Percentiles rank a stretch among this genome's conserved stretches.
Conservation (phyloP, 2,329 filamentous ascomycete genomes). For the Colletotrichum gigasporum region DNA sequence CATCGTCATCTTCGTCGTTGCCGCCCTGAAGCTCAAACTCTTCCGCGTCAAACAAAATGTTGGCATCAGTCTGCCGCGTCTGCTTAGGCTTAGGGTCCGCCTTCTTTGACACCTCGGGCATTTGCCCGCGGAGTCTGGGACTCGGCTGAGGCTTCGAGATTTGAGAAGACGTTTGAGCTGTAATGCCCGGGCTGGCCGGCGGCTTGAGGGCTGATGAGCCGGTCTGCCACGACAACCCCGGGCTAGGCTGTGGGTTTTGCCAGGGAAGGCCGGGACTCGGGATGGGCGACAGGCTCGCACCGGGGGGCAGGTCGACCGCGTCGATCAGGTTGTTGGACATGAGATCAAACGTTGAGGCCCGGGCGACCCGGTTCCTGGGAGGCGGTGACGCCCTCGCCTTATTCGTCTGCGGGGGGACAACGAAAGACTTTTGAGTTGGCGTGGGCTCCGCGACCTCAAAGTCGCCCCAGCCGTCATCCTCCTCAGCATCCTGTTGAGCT, state of each 20-base stretch:
- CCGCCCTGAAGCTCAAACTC: conserved; percentile 56
- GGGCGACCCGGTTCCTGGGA: conserved; percentile 44
- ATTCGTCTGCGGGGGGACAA: conserved; percentile 17
- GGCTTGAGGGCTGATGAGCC: not conserved
- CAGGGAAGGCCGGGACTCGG: conserved; percentile 19
- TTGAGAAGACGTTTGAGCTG: conserved; percentile 4
- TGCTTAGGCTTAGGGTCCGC: conserved; percentile 1
- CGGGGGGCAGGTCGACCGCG: conserved; percentile 36
- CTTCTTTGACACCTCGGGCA: not conserved
- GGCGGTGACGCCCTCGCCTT: conserved; percentile 33
- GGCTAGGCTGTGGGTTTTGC: not conserved
- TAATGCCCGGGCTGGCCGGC: not conserved
- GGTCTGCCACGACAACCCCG: conserved; percentile 3
- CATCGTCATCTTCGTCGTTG: conserved; percentile 56
- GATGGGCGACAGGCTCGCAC: conserved; percentile 16
- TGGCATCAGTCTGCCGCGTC: conserved; percentile 46
- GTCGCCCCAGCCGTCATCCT: conserved; percentile 74
- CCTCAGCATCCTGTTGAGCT: conserved; percentile 47
- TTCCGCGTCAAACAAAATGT: conserved; percentile 74
- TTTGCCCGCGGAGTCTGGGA: conserved; percentile 30
- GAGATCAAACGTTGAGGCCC: conserved; percentile 63
- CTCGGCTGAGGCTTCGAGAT: conserved; percentile 35
- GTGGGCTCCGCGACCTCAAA: conserved; percentile 66
- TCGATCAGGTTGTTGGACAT: conserved; percentile 62
- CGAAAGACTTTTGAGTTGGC: conserved; percentile 30